Conservation (phyloP, 805 yeast genomes). For the Deakozyma indianensis region DNA sequence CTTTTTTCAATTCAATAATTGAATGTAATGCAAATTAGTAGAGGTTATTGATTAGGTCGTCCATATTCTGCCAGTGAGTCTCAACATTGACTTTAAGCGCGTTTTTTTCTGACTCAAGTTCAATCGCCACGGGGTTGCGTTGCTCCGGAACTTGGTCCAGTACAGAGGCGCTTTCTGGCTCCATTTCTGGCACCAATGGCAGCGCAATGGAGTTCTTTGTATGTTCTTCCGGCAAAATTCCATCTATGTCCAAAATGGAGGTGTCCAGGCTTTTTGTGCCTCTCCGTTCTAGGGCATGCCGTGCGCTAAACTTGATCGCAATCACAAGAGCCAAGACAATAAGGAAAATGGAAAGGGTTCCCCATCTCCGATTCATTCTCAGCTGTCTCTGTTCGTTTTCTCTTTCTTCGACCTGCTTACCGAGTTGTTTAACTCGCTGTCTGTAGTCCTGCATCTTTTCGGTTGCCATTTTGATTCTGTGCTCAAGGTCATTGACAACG, state of each 20-base stretch:
- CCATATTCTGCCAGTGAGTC: neutral
- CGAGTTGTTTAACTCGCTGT: constrained; percentile 12
- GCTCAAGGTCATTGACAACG: constrained; percentile 12
- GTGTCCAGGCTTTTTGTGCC: no score
- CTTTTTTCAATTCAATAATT: neutral
- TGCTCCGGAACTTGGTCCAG: no score
- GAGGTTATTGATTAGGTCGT: neutral
- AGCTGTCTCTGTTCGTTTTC: constrained; percentile 11
- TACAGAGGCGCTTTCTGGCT: no score
- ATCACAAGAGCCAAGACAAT: constrained; percentile 7
- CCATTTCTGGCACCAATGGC: no score
- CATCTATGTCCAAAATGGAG: no score
- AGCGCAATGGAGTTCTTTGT: no score
- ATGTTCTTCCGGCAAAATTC: no score
- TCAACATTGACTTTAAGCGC: neutral
- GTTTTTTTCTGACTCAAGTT: neutral
- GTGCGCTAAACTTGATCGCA: constrained; percentile 4
- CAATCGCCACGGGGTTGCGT: constrained; percentile 3
- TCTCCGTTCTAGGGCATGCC: no score
- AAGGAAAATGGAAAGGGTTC: constrained; percentile 3
- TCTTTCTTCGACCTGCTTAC: constrained; percentile 10
- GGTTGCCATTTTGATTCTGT: constrained; percentile 12
- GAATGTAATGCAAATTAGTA: neutral
- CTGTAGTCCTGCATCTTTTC: constrained; percentile 13
- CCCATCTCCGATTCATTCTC: constrained; percentile 7